Percentiles rank a stretch among this genome's conserved stretches.
Evolutionary conservation across 164 flowering plant genomes (phyloP).

Genomic region (Annona squamosa): DNA sequence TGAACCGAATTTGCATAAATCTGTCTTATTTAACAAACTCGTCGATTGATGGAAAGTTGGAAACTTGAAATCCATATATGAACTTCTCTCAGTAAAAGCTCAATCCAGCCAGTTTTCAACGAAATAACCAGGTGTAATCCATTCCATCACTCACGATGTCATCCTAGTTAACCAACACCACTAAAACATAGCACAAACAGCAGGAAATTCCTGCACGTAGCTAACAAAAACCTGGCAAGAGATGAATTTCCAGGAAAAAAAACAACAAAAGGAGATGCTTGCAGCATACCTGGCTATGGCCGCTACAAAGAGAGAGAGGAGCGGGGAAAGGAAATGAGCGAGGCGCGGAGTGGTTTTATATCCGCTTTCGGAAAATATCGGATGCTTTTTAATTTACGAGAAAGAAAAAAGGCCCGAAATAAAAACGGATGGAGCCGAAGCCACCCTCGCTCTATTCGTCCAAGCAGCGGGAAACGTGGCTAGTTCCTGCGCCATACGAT

Average conservation of each 20-base stretch:
- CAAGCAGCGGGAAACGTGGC: slow-evolving; percentile 5
- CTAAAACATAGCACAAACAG: background rate
- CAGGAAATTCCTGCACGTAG: background rate
- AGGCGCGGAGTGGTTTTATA: background rate
- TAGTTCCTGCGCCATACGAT: background rate
- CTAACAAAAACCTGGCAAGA: background rate
- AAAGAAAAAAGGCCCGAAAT: background rate
- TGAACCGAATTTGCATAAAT: too few relatives aligned
- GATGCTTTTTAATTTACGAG: background rate
- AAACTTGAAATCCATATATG: background rate
- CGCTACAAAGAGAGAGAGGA: background rate
- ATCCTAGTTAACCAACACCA: background rate
- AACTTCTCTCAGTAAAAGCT: background rate
- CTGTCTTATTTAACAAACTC: too few relatives aligned
- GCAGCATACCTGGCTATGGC: background rate
- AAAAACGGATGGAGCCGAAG: background rate
- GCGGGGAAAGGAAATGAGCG: background rate
- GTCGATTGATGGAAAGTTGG: too few relatives aligned
- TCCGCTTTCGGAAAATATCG: slow-evolving; percentile 1
- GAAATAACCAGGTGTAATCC: too few relatives aligned
- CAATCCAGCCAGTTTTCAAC: background rate
- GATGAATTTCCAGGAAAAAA: background rate
- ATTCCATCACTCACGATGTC: background rate
- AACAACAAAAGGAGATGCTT: background rate
- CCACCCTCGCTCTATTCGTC: slow-evolving; percentile 1